Base-by-base conservation (phyloP, 2,329 filamentous ascomycete species). In the Pseudocercospora macadamiae region DNA sequence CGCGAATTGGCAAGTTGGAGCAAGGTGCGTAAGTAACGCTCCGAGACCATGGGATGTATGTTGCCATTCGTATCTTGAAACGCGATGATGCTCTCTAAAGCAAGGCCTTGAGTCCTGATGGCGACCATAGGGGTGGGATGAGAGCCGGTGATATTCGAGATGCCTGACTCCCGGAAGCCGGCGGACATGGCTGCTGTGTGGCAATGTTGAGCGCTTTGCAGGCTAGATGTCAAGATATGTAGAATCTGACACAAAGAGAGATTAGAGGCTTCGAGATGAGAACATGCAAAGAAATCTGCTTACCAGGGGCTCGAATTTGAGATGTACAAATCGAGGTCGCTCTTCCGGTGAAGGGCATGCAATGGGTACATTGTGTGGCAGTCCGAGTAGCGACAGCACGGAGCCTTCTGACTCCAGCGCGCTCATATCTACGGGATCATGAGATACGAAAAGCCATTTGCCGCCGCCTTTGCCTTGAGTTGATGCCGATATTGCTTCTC, bases 251-350 rank as follows among this genome's bases (percentile, higher is more conserved):
- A 10, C 56, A 23, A 44, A 16, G 32, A 53, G 16, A 51, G 23
- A 44, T 30, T 51, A 19, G 36, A 28, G 32, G 39, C 39, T 42
- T 51, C 32, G 23, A 36, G 16, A 44, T 37, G 16, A 44, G 34
- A 25, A 9, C 21, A n/a, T 19, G 9, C 5, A 30, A 49, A 28
- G 47, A 16, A 32, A 49, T 49, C 26, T 34, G 26, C 86, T 72
- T 82, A 96, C 93, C 91, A 97, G 92, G 3, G 93, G 91, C 73
- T 97, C 93, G 71, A 96, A 97, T 75, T 96, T 95, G 77, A 96
- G 90, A 74, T 93, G 91, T 51, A 96, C 80, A 62, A 81, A 79
- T 56, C 80, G 60, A 23, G 61, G 56, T 4, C 49, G 47, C 10
- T 54, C 23, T 10, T 60, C 45, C 37, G 49, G 4, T 2, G 60